Evolutionary conservation across 805 yeast genomes (phyloP), one percentile per base, ranked within the genome.

Genomic region (Pichia nanzhaoensis): DNA sequence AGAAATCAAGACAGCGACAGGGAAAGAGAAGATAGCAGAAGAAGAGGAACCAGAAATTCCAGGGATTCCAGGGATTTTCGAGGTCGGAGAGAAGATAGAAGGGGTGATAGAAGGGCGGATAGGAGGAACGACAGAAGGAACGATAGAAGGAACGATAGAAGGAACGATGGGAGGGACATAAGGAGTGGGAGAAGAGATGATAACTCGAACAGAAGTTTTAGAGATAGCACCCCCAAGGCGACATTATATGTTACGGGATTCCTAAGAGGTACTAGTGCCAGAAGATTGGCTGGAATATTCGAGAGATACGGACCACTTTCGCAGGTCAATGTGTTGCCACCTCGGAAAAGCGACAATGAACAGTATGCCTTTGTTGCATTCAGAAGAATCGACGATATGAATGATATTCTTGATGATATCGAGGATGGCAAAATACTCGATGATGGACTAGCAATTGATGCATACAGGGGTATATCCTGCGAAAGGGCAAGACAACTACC

Each of bases 331-430:
- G 74, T 79, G 39, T 78, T 83, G 35, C 84, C 84, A 45, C 80
- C 83, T 48, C 73, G 78, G 60, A 68, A 74, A 24, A 73, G 73
- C 45, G 80, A 75, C 52, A 78, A 79, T 34, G 70, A 75, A 49
- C 80, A 78, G 54, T 80, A 69, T 55, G 85, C 83, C 7, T 80
- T 79, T 61, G 84, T 80, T 21, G 82, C 79, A 55, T 80, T 70
- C 58, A 68, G 71, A 51, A 70, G 65, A 41, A 55, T 64, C 14
- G 75, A 72, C 50, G 79, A 74, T 55, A 77, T 81, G 51, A 77
- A 77, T 51, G 67, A 67, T 32, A 82, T 83, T 9, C 54, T 80
- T 16, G 70, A 66, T 34, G 66, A 60, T 37, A 57, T 74, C 40
- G 66, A 71, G 50, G 73, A 71, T n/a, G 55, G 56, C 14, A 45